Evolutionary conservation across 2,329 filamentous ascomycete species (phyloP).

Genomic region (Diaporthe citriasiana): DNA sequence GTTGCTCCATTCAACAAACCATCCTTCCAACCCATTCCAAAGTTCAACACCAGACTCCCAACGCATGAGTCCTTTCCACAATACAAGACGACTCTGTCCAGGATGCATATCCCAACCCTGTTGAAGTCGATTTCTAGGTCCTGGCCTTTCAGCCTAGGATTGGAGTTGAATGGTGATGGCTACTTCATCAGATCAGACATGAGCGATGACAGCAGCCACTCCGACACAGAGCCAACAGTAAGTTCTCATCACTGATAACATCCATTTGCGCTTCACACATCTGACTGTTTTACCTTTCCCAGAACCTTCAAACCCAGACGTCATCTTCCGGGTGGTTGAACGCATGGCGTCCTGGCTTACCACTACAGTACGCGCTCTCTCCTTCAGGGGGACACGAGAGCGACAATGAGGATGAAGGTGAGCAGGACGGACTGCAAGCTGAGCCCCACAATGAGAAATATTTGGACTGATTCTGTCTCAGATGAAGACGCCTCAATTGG

Average conservation of each 20-base stretch:
- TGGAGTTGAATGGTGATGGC: not conserved
- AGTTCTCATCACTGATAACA: accelerated
- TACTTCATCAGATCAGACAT: not conserved
- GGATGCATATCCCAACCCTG: not conserved
- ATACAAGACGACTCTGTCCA: not conserved
- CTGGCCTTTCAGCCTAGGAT: not conserved
- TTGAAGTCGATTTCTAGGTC: not conserved
- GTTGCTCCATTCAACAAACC: too few species aligned
- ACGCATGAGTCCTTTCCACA: not conserved
- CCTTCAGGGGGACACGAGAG: not conserved
- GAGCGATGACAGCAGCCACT: not conserved
- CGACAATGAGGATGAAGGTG: not conserved
- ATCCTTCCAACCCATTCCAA: too few species aligned
- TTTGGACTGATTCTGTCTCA: too few species aligned
- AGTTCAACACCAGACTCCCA: not conserved
- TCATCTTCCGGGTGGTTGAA: not conserved
- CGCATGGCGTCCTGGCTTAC: not conserved
- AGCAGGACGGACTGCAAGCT: not conserved
- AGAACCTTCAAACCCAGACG: not conserved
- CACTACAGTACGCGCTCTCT: too few species aligned
- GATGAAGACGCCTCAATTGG: too few species aligned
- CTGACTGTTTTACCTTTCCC: not conserved
- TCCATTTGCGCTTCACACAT: too few species aligned
- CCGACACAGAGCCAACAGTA: not conserved
- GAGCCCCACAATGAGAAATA: not conserved